These are phyloP conservation scores for Exophiala viscosa DNA, from an alignment of 2,329 filamentous ascomycete genomes.

Conservation along the genomic window DNA sequence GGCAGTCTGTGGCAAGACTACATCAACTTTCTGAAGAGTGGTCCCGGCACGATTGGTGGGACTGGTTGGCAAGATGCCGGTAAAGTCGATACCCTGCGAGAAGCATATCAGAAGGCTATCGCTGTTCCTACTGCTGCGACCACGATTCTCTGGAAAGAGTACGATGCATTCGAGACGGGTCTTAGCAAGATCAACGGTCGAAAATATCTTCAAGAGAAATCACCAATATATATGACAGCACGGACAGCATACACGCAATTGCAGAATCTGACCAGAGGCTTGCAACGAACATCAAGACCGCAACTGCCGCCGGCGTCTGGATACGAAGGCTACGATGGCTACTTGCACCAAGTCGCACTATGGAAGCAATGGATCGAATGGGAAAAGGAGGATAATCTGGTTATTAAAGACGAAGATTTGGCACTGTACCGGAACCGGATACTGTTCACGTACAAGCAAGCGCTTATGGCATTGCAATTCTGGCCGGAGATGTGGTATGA, in stretches of 20 bases:
- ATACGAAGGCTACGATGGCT: slow-evolving; percentile 83
- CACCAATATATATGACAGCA: slow-evolving; percentile 92
- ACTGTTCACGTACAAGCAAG: slow-evolving; percentile 88
- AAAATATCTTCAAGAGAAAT: slow-evolving; percentile 90
- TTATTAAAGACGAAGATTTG: slow-evolving; percentile 76
- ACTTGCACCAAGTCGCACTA: slow-evolving; percentile 73
- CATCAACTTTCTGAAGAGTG: slow-evolving; percentile 84
- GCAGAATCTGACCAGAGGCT: slow-evolving; percentile 77
- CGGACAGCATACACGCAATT: slow-evolving; percentile 83
- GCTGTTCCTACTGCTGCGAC: slow-evolving; percentile 79
- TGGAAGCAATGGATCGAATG: slow-evolving; percentile 95
- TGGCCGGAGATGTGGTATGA: slow-evolving; percentile 97
- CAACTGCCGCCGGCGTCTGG: slow-evolving; percentile 77
- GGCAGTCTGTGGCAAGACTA: slow-evolving; percentile 93
- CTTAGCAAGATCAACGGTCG: slow-evolving; percentile 90
- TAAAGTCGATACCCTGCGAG: slow-evolving; percentile 91
- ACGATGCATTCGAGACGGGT: slow-evolving; percentile 91
- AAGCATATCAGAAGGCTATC: slow-evolving; percentile 87
- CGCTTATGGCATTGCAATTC: slow-evolving; percentile 87
- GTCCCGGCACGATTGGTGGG: slow-evolving; percentile 80
- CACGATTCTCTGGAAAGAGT: slow-evolving; percentile 90
- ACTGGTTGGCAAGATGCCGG: slow-evolving; percentile 93
- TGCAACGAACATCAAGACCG: slow-evolving; percentile 75
- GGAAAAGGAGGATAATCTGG: slow-evolving; percentile 90
- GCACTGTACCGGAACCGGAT: slow-evolving; percentile 72